Base-by-base conservation (phyloP, 371 early-diverging fungal species). In the Amoeboaphelidium protococcarum region DNA sequence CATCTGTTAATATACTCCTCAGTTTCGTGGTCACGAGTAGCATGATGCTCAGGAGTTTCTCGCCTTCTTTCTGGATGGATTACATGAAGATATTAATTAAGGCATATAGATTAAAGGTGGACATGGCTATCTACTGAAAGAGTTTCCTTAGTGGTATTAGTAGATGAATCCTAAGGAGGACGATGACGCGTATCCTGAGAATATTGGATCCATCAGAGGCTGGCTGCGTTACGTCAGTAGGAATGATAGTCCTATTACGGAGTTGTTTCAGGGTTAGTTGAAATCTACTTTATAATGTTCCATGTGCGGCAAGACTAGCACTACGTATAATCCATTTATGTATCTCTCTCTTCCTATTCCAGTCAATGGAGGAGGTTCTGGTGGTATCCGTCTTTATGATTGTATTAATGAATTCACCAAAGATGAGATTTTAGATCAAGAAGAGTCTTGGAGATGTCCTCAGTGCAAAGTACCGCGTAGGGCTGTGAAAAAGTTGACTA, bases 311-410 rank as follows among this genome's bases (percentile, higher is more conserved):
- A n/a, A 74, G 73, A 78, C 79, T 2, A 88, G 88, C 1, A 80
- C 81, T 0, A 89, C 85, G 0, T 90, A 80, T 53, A 80, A 87
- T 47, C 64, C 81, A 0, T 89, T 89, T 63, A 86, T 87, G 75
- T 82, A 78, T 48, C 58, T 98, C 16, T 77, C 90, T 0, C 57
- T 95, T 6, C 91, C 95, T 2, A 88, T 97, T 45, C 90, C 91
- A 2, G 13, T 45, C 48, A 2, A 47, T 53, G 12, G 45, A 45
- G 21, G 43, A 47, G 49, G 40, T 24, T 27, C 44, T 24, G 50
- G 45, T n/a, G 31, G 41, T 1, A 71, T 73, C 19, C 61, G 68
- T 1, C 60, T 95, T 2, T 59, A 70, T 42, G 73, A 86, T 23
- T 92, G 96, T 55, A 55, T 95, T 26, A 73, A 80, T 50, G 68